Conservation (phyloP, 2,329 filamentous ascomycete species). For the Fusarium pilosicola region DNA sequence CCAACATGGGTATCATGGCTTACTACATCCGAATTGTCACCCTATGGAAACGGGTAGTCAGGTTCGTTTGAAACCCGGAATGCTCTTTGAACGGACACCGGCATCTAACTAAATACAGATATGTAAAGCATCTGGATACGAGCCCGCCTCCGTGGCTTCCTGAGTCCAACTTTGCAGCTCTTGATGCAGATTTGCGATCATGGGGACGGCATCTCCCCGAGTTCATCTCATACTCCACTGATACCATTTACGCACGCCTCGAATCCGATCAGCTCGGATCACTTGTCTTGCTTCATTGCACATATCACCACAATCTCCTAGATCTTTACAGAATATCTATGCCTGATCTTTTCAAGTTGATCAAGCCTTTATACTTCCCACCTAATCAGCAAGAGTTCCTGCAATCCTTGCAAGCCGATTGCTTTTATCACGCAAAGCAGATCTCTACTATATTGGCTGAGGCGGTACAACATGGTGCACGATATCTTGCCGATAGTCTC, state of each 20-base stretch:
- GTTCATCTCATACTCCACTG: slow-evolving; percentile 55
- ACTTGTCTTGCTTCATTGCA: slow-evolving; percentile 57
- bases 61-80: slow-evolving; percentile 41
- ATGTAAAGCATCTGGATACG: slow-evolving; percentile 55
- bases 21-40: slow-evolving; percentile 55
- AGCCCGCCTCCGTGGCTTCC: slow-evolving; percentile 55
- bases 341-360: slow-evolving; percentile 57
- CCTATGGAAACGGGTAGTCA: slow-evolving; percentile 54
- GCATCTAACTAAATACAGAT: slow-evolving; percentile 43
- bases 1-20: slow-evolving; percentile 57
- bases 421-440: slow-evolving; percentile 52
- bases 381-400: slow-evolving; percentile 52
- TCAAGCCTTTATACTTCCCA: slow-evolving; percentile 53
- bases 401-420: slow-evolving; percentile 50
- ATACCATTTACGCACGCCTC: slow-evolving; percentile 57
- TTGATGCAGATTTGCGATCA: slow-evolving; percentile 53
- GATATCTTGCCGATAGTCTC: slow-evolving; percentile 56
- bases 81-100: not conserved
- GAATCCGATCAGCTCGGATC: slow-evolving; percentile 59
- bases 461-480: slow-evolving; percentile 53
- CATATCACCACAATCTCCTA: slow-evolving; percentile 57
- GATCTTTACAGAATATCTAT: slow-evolving; percentile 59
- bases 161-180: slow-evolving; percentile 54
- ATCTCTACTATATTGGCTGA: slow-evolving; percentile 53
- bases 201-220: slow-evolving; percentile 57